Base-by-base conservation (phyloP, 2,329 filamentous ascomycete species). In the Trichoderma sp. region DNA sequence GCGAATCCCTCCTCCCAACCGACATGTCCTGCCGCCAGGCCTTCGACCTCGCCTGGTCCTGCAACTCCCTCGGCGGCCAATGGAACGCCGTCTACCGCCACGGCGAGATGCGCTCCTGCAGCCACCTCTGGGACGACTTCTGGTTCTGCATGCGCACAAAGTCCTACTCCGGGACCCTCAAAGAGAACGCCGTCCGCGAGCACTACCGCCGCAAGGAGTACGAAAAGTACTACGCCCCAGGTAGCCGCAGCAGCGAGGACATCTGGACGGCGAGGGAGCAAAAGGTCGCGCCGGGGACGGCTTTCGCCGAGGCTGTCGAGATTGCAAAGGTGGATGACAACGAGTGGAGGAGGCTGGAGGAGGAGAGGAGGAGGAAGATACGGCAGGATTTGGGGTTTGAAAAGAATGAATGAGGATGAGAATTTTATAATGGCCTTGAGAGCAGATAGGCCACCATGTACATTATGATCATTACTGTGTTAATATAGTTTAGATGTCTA, bases 81-180 rank as follows among this genome's bases (percentile, higher is more conserved):
- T 97, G 94, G 84, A 93, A 92, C 74, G 89, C 93, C 74, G 86
- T 98, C 42, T 99, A 98, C 84, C 91, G 95, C 45, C 90, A 93
- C 76, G 95, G 95, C 70, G 82, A 84, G 50, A 82, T 97, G 74
- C 87, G 90, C 53, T 85, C 87, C 4, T 99, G 95, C 84, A 87
- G 84, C 70, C 91, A 96, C 72, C 89, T 93, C 70, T 97, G 94
- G 93, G 87, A 90, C 70, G 92, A 97, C 79, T 98, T 97, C 80
- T 97, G 94, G 92, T 94, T 97, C 81, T 99, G 95, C 84, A 97
- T 98, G 94, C 89, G 92, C 71, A 89, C 89, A 42, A 89, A 90
- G 74, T 84, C 85, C 2, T 88, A 88, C 74, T 78, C 84, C 0
- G 85, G 87, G 27, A 80, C 84, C 52, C 81, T 88, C 72, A 87